Evolutionary conservation across 2,329 filamentous ascomycete genomes (phyloP), one percentile per base, ranked within the genome.

Genomic region (Coniella vitis): DNA sequence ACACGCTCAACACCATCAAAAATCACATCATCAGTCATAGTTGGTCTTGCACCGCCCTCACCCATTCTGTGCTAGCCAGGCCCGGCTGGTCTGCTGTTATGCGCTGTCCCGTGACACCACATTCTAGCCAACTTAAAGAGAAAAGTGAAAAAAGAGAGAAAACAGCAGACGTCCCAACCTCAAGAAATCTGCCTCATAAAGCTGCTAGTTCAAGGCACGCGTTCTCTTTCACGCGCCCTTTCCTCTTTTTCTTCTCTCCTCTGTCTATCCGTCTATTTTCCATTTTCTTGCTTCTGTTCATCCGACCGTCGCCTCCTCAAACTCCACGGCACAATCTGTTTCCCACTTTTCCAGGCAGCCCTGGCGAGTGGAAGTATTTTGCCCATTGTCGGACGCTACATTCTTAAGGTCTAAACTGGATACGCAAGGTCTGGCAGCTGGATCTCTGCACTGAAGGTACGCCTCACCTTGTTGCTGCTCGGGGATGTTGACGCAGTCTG

Each of bases 391-490:
- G 21, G 10, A 7, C 16, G 20, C 16, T 34, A 17, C 39, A 32
- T 16, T 16, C n/a, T n/a, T 20, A 16, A 25, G 13, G 16, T 48
- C 29, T 39, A 36, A 14, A n/a, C 36, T 25, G 34, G 19, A 32
- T 13, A 47, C 45, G 32, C 38, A 48, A 49, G 47, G 47, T 47
- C 38, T 40, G 45, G 50, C 50, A 53, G 43, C 50, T 53, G 50
- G 50, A 53, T 50, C 41, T 38, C 12, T 38, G 29, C 25, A 40
- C 47, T 49, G 50, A 53, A 53, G 50, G 50, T 53, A 49, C 50
- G 47, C 50, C 49, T 48, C 47, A 32, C 48, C 40, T 32, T 50
- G 45, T 39, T 44, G 43, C 43, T 37, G 47, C 17, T 19, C n/a
- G 35, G n/a, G 16, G 17, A 45, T 38, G 17, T 40, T 21, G 38